Evolutionary conservation across 2,329 filamentous ascomycete genomes (phyloP).

Genomic region (Aspergillus floridensis): DNA sequence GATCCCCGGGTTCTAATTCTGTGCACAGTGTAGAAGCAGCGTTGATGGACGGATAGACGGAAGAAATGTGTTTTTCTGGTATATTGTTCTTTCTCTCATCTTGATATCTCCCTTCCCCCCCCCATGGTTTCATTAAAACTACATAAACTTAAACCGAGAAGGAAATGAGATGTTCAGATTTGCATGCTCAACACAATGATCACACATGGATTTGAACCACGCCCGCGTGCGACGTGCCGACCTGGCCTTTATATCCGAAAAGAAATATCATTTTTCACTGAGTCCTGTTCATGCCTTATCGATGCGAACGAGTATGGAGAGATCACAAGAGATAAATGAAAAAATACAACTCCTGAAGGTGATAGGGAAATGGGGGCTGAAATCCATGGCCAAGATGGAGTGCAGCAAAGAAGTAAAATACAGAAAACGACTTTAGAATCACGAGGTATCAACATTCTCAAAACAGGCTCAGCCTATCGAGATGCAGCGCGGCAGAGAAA

Average conservation of each 20-base stretch:
- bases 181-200: background rate
- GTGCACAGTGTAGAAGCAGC: too few relatives aligned
- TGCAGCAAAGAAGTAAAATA: background rate
- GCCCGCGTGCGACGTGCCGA: background rate
- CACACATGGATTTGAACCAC: background rate
- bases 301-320: background rate
- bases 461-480: conserved; percentile 5
- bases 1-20: too few relatives aligned
- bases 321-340: background rate
- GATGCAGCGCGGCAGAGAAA: conserved; percentile 2
- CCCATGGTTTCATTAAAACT: background rate
- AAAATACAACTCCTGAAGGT: background rate
- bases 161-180: background rate
- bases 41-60: too few relatives aligned
- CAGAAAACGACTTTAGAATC: background rate
- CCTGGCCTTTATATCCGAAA: background rate
- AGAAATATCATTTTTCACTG: background rate
- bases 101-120: too few relatives aligned
- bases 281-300: background rate
- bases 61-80: background rate
- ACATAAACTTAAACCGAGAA: background rate
- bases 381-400: background rate
- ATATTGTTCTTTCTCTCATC: background rate
- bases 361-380: background rate
- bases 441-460: background rate